Conservation (phyloP, 768 basidiomycete species). For the Lactarius psammicola region DNA sequence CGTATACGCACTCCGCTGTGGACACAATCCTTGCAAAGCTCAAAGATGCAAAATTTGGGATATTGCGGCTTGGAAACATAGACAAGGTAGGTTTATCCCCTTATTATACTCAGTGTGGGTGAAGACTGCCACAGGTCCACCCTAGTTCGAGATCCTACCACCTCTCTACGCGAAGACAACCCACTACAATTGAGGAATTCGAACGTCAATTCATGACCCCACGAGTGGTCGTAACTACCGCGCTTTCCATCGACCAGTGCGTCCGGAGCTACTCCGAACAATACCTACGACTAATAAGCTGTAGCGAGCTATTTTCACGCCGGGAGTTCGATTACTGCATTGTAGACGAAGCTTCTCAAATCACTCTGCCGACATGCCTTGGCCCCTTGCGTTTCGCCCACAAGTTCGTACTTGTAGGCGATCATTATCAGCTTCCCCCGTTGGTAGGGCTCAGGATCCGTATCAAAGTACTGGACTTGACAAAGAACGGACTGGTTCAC, state of each 20-base stretch:
- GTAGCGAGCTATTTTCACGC: conserved; percentile 80
- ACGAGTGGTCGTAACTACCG: conserved; percentile 94
- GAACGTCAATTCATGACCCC: conserved; percentile 83
- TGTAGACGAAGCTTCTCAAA: conserved; percentile 97
- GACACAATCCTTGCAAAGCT: conserved; percentile 94
- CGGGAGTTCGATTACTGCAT: conserved; percentile 95
- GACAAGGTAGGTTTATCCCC: conserved; percentile 66
- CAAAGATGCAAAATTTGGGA: conserved; percentile 58
- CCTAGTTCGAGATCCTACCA: conserved; percentile 75
- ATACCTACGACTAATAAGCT: not conserved
- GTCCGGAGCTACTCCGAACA: conserved; percentile 36
- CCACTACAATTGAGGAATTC: conserved; percentile 75
- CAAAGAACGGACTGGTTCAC: not conserved
- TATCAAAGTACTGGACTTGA: not conserved
- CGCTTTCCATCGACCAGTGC: conserved; percentile 91
- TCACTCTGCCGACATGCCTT: conserved; percentile 91
- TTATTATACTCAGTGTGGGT: not conserved
- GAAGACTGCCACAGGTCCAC: conserved; percentile 59
- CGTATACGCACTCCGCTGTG: conserved; percentile 97
- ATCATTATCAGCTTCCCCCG: conserved; percentile 96
- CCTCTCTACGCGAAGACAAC: conserved; percentile 50
- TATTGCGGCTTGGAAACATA: conserved; percentile 83
- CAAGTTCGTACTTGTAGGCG: conserved; percentile 92
- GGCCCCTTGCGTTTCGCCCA: conserved; percentile 90
- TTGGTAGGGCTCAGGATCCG: conserved; percentile 50